Evolutionary conservation across 1,139 yeast species (phyloP), one percentile per base, ranked within the genome.

Genomic region (Sugiyamaella grinbergsii): DNA sequence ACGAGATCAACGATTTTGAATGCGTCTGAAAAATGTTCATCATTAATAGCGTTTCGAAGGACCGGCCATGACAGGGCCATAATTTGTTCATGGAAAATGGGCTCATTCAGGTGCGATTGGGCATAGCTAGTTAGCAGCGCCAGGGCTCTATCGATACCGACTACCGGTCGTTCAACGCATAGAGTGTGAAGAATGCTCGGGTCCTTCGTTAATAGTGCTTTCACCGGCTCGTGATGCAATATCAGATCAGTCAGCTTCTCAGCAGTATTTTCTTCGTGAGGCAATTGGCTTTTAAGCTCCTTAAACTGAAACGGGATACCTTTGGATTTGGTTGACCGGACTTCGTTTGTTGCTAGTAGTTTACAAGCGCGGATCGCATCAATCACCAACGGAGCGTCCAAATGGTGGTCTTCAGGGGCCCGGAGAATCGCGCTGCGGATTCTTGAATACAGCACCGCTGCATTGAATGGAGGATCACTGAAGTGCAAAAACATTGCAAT

Each of bases 351-450:
- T n/a, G 51, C 47, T 19, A 51, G 26, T 33, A 34, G 46, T 15
- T 45, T 49, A 24, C 54, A 51, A 16, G 53, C 52, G 8, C 48
- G 15, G 29, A 51, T 22, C 28, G 54, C 54, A 42, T 44, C 51
- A 6, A 49, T 20, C 24, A 49, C 44, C 36, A 33, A 13, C 18
- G 19, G 32, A 10, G 19, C 23, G 15, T 26, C 38, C 33, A 42
- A 22, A n/a, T 28, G 15, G 4, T 23, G 16, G 22, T 18, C 22
- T 5, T 15, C n/a, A 8, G 28, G 13, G 10, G 18, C 10, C 6
- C 16, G 40, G 11, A 52, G 29, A 13, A 52, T 23, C 7, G 45
- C 34, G 29, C 18, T 20, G 15, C 41, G 36, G 19, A 52, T 51
- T 23, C 54, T 37, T 5, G 34, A n/a, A 4, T 31, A 22, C 36